Percentiles rank a stretch among this genome's conserved stretches.
Evolutionary conservation across 805 yeast genomes (phyloP).

Genomic region (Teunomyces kruisii): DNA sequence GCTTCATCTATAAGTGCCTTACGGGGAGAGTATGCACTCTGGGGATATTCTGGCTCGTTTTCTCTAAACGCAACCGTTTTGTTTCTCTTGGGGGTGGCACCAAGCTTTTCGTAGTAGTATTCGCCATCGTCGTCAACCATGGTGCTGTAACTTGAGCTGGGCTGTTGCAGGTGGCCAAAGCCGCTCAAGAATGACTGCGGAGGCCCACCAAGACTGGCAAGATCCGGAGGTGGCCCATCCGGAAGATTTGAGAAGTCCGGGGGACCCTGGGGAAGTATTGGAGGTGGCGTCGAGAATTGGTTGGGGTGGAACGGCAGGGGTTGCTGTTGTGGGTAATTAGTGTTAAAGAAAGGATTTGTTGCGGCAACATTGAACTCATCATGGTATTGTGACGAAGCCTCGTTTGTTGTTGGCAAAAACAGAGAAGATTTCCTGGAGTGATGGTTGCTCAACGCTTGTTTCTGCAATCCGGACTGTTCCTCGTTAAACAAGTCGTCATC

Average conservation of each 20-base stretch:
- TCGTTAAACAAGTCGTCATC: conserved; percentile 14
- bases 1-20: conserved; percentile 15
- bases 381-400: background rate
- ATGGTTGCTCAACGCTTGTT: conserved; percentile 1
- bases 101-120: conserved; percentile 8
- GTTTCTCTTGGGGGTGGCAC: conserved; percentile 7
- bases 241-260: conserved; percentile 1
- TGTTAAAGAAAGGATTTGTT: conserved; percentile 9
- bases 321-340: conserved; percentile 3
- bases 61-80: conserved; percentile 34
- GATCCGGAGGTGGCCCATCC: conserved; percentile 1
- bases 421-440: conserved; percentile 9
- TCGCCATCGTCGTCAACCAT: conserved; percentile 20
- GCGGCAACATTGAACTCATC: conserved; percentile 3
- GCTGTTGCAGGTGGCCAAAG: conserved; percentile 8
- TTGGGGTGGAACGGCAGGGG: conserved; percentile 8
- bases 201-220: conserved; percentile 2
- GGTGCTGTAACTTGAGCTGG: conserved; percentile 18
- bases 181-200: background rate
- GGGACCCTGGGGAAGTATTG: background rate
- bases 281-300: conserved; percentile 9
- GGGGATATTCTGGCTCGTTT: conserved; percentile 31
- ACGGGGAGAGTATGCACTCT: conserved; percentile 26
- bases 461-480: background rate
- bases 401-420: conserved; percentile 7